Conservation (phyloP, 2,329 filamentous ascomycete species). For the Aspergillus alliaceus region DNA sequence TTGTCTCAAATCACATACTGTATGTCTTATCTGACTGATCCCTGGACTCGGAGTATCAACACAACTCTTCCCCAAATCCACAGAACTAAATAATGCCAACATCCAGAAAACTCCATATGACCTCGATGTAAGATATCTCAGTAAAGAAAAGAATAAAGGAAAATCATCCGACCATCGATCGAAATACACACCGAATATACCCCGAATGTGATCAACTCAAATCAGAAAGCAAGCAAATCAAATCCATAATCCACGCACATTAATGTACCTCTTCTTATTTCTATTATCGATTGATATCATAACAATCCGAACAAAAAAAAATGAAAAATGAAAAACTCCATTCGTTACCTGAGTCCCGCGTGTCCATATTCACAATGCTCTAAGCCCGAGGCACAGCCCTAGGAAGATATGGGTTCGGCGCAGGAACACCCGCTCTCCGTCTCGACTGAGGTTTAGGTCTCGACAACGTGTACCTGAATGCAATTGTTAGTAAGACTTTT, state of each 20-base stretch:
- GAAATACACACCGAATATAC: no score
- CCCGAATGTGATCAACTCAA: neutral
- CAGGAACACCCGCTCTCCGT: constrained; percentile 37
- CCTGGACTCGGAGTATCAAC: neutral
- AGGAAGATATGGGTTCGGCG: constrained; percentile 25
- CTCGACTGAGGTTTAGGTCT: constrained; percentile 42
- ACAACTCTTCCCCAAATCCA: neutral
- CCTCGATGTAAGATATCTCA: neutral
- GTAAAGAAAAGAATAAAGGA: neutral
- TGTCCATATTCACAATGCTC: neutral
- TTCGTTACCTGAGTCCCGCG: neutral
- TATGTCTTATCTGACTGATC: neutral
- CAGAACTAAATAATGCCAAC: neutral
- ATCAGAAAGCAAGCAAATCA: neutral
- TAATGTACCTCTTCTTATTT: neutral
- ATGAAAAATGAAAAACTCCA: no score
- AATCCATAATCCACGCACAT: neutral
- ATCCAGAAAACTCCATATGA: neutral
- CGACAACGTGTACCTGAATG: constrained; percentile 38
- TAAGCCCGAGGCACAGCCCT: constrained; percentile 15
- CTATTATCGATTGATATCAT: neutral
- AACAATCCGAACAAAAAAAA: neutral
- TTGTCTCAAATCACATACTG: neutral
- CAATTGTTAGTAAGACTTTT: constrained; percentile 10
- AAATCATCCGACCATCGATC: neutral